phyloP scores from a whole-genome alignment of 768 basidiomycete genomes.

The Krasilnikovozyma curviuscula region DNA sequence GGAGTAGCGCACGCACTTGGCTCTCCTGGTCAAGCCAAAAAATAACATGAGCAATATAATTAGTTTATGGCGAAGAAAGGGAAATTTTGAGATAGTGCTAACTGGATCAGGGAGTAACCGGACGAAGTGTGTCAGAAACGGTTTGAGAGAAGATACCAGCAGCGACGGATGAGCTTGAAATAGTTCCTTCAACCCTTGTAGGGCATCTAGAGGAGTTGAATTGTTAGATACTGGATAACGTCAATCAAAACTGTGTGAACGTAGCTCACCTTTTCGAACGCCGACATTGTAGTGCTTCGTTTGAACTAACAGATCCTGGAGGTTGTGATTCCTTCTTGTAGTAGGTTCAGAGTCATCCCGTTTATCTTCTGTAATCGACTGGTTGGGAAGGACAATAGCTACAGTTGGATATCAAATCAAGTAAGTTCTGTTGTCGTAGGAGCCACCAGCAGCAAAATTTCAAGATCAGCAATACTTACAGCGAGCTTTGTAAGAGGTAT shows the following conservation, averaged over 20 bases:
- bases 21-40: background rate
- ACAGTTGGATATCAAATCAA: background rate
- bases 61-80: background rate
- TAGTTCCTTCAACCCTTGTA: conserved; percentile 52
- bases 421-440: background rate
- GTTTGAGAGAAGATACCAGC: conserved; percentile 35
- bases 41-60: background rate
- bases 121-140: conserved; percentile 23
- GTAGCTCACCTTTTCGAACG: conserved; percentile 46
- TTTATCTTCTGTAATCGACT: conserved; percentile 49
- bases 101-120: background rate
- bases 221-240: background rate
- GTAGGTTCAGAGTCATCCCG: conserved; percentile 41
- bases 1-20: conserved; percentile 7
- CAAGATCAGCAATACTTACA: background rate
- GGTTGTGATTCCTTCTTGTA: conserved; percentile 53
- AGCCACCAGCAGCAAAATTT: background rate
- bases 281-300: conserved; percentile 64
- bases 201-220: conserved; percentile 38
- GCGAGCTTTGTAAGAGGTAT: conserved; percentile 68
- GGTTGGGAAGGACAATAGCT: conserved; percentile 80
- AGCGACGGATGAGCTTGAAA: conserved; percentile 43
- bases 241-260: background rate
- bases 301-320: conserved; percentile 56
- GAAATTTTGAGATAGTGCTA: background rate